Evolutionary conservation across 83 land plant species (phyloP), one percentile per base, ranked within the genome.

Genomic region (Picea abies): DNA sequence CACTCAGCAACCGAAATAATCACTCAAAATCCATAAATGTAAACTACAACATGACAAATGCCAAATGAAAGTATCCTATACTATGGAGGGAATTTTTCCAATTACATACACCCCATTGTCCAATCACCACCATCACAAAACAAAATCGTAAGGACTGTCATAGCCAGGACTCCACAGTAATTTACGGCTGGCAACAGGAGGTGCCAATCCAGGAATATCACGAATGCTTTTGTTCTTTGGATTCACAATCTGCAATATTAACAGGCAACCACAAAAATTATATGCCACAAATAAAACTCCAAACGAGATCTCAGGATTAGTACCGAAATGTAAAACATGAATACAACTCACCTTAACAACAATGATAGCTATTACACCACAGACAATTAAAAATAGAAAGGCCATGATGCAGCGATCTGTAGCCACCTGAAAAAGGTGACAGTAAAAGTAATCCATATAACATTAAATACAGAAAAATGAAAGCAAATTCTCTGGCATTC

Each of bases 391-490:
- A 71, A 96, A 89, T 1, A 96, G 91, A 73, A 94, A 91, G 5
- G 89, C 81, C 97, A 96, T 92, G 81, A 96, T 93, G 80, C 98
- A 96, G 71, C 93, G 90, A 82, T 96, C 98, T 14, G 97, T 96
- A 25, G 95, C 97, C 62, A 96, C 88, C 98, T 96, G 91, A 61
- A 80, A 77, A 44, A 64, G 4, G 47, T 6, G 15, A 62, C 39
- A 60, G 6, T 26, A 58, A 23, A 23, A 19, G 23, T 39, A 41
- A 73, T 44, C 58, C 12, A 44, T 73, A 8, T 39, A 56, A 47
- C 56, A 41, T 44, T 44, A 73, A 10, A 35, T 68, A 68, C 15
- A 68, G 17, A 68, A 29, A 68, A 29, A 29, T 16, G 5, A 70
- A 32, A 70, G 37, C 41, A 37, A 37, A 69, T 69, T 16, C 32